Base-by-base conservation (phyloP, 2,329 filamentous ascomycete species). In the Cercospora citrullina region DNA sequence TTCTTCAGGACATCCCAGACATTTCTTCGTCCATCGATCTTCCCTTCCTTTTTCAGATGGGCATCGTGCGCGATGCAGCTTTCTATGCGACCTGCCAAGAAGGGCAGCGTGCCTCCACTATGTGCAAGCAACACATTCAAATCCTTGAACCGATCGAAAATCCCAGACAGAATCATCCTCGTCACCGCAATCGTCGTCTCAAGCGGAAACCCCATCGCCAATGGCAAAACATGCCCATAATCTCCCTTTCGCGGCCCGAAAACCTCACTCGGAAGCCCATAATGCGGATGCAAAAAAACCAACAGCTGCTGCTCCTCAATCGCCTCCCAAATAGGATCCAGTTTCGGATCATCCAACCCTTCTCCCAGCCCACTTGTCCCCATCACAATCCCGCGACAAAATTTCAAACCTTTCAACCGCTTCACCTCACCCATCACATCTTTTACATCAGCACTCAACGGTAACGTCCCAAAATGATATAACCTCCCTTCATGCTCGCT, bases 131-230 rank as follows among this genome's bases (percentile, higher is more conserved):
- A 83, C 75, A 97, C 88, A 23, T 87, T 84, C 69, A 97, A 80
- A 8, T 83, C 81, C 0, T 86, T 86, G 55, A 93, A 90, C 9
- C 87, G 84, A 78, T 96, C 93, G 79, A 95, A 97, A 0, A 96
- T 91, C 0, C 92, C 91, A 0, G 90, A 87, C n/a, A 97, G 83
- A 64, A 93, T 89, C 92, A 97, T 96, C 58, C 94, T 85, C 4
- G 91, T 88, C 2, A 97, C 89, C 0, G 93, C 92, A 73, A 97
- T 94, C 1, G 94, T 97, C 0, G 94, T 97, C 80, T 97, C 94
- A 72, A 97, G 87, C 0, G 94, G 93, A 77, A 97, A 97, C 0
- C 94, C 94, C 3, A 97, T 82, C 0, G 93, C 92, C 0, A 97
- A 83, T 0, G 93, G 91, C 2, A 97, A 84, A 0, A 97, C 93